Percentiles rank a stretch among this genome's conserved stretches.
Conservation (phyloP, 2,329 filamentous ascomycete genomes). For the Neonectria neomacrospora region DNA sequence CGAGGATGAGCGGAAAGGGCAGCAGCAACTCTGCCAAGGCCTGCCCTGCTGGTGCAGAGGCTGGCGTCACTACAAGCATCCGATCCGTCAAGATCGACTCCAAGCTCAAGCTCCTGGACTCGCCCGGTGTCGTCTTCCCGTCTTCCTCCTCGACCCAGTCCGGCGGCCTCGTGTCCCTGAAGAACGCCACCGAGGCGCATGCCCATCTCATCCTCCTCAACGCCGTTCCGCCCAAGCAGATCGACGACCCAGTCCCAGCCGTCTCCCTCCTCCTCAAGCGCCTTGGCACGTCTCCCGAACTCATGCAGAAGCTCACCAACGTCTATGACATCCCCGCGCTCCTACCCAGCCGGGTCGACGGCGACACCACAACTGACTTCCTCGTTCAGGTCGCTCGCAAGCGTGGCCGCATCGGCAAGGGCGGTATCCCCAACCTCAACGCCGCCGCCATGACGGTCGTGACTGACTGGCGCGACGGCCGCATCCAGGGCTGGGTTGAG, state of each 20-base stretch:
- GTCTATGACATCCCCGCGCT: slow-evolving; percentile 88
- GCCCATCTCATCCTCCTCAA: slow-evolving; percentile 90
- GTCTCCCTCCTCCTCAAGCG: slow-evolving; percentile 86
- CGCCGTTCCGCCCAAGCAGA: slow-evolving; percentile 91
- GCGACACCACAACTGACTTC: slow-evolving; percentile 89
- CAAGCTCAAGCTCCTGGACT: slow-evolving; percentile 93
- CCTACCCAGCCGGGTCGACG: slow-evolving; percentile 71
- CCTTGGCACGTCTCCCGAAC: slow-evolving; percentile 76
- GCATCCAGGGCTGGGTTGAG: slow-evolving; percentile 92
- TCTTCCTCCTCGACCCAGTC: slow-evolving; percentile 61
- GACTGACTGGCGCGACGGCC: slow-evolving; percentile 95
- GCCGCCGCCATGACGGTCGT: slow-evolving; percentile 93
- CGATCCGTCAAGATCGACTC: slow-evolving; percentile 93
- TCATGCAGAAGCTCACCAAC: slow-evolving; percentile 81
- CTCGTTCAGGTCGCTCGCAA: slow-evolving; percentile 94
- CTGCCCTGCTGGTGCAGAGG: slow-evolving; percentile 90
- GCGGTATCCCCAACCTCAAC: slow-evolving; percentile 88
- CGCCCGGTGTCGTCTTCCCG: slow-evolving; percentile 94
- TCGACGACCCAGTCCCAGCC: slow-evolving; percentile 90
- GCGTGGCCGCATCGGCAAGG: slow-evolving; percentile 86
- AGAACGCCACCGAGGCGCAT: slow-evolving; percentile 76
- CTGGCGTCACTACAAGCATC: slow-evolving; percentile 89
- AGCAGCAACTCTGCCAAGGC: slow-evolving; percentile 66
- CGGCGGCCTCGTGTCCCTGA: slow-evolving; percentile 60
- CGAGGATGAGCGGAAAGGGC: slow-evolving; percentile 76